Percentiles rank a stretch among this genome's conserved stretches.
phyloP scores from a whole-genome alignment of 495 filamentous ascomycete genomes.

The Hyaloscypha bicolor region DNA sequence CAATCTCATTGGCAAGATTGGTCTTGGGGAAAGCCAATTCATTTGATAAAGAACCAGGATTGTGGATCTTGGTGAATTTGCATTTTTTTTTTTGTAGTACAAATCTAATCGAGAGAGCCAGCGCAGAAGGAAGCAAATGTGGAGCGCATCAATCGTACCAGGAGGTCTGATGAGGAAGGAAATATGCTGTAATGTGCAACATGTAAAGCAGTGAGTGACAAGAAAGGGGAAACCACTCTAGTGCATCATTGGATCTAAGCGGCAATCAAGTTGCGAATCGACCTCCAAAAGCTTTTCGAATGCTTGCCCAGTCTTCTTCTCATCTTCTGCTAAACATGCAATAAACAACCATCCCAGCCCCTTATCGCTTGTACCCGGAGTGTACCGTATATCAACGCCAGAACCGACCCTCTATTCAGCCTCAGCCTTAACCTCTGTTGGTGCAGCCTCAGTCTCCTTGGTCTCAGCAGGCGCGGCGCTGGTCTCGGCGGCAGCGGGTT shows the following conservation, averaged over 20 bases:
- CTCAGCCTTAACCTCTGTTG: slow-evolving; percentile 29
- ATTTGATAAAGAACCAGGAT: slow-evolving; percentile 7
- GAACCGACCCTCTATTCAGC: slow-evolving; percentile 31
- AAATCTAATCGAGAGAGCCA: slow-evolving; percentile 27
- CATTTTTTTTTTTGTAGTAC: slow-evolving; percentile 27
- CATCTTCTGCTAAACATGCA: slow-evolving; percentile 35
- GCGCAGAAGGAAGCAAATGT: not conserved
- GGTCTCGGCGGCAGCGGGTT: slow-evolving; percentile 67
- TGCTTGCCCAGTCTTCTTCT: slow-evolving; percentile 27
- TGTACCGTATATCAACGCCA: slow-evolving; percentile 34
- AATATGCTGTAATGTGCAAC: slow-evolving; percentile 17
- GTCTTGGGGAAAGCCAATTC: not conserved
- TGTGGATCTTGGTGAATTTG: slow-evolving; percentile 17
- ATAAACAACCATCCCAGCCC: slow-evolving; percentile 23
- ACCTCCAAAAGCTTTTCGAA: slow-evolving; percentile 30
- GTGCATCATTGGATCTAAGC: slow-evolving; percentile 34
- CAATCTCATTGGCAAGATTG: slow-evolving; percentile 1
- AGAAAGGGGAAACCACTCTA: slow-evolving; percentile 28
- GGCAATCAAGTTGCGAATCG: slow-evolving; percentile 34
- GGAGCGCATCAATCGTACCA: slow-evolving; percentile 9
- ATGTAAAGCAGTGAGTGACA: slow-evolving; percentile 1
- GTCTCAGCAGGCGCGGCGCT: slow-evolving; percentile 43
- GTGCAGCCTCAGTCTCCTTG: slow-evolving; percentile 36
- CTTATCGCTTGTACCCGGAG: slow-evolving; percentile 26
- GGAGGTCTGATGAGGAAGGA: slow-evolving; percentile 20